These are phyloP conservation scores for Boehmeria nivea DNA, from an alignment of 306 rosid species.

Conservation along the genomic window DNA sequence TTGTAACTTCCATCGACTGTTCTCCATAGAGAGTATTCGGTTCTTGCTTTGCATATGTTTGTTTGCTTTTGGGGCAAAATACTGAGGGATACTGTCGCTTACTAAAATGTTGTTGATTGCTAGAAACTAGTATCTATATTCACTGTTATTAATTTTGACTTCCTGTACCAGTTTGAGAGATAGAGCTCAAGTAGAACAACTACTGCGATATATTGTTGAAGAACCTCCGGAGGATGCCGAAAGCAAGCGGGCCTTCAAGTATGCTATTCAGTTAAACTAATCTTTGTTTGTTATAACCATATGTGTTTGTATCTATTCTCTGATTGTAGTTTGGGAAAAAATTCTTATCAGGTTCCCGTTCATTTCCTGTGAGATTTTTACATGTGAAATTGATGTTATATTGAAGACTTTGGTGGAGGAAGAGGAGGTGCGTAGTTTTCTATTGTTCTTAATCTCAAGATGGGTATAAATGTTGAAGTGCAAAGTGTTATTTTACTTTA, in stretches of 20 bases:
- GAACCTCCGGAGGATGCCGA: constrained; percentile 93
- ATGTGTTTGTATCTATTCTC: constrained; percentile 11
- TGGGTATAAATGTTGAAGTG: constrained; percentile 10
- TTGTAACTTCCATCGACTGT: constrained; percentile 45
- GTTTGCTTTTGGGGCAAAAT: not conserved
- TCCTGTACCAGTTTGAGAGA: constrained; percentile 68
- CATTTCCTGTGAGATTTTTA: constrained; percentile 91
- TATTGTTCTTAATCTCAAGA: constrained; percentile 8
- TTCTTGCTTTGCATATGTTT: not conserved
- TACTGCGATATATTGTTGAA: constrained; percentile 70
- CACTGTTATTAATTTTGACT: not conserved
- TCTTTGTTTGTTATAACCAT: constrained; percentile 8
- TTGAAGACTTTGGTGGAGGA: constrained; percentile 97
- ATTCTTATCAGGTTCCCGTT: constrained; percentile 76
- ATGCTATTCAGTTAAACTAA: constrained; percentile 23
- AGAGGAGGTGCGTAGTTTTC: constrained; percentile 58
- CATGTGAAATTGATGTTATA: constrained; percentile 97
- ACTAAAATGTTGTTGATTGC: not conserved
- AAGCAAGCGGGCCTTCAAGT: constrained; percentile 90
- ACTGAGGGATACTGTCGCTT: not conserved
- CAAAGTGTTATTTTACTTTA: constrained; percentile 2
- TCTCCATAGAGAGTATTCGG: not conserved
- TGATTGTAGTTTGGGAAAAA: constrained; percentile 18
- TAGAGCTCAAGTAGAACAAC: constrained; percentile 89
- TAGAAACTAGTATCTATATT: not conserved